These are phyloP conservation scores for Russula griseocarnosa DNA, from an alignment of 768 basidiomycete genomes.

Conservation along the genomic window DNA sequence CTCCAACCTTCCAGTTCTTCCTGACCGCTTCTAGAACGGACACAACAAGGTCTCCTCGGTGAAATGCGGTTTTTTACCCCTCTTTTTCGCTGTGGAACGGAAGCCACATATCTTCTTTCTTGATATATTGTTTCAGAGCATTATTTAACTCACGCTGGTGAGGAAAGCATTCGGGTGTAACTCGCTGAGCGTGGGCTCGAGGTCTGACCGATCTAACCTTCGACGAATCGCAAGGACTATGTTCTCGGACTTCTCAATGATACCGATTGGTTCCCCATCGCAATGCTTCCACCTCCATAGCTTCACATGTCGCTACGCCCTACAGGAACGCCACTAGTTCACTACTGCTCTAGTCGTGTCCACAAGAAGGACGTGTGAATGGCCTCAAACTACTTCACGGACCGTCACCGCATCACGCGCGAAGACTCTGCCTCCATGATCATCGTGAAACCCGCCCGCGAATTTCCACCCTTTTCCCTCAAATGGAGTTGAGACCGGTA, in stretches of 20 bases:
- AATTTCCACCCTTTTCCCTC: constrained; percentile 12
- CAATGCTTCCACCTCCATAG: constrained; percentile 7
- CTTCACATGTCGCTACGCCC: background rate
- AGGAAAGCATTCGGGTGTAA: no score
- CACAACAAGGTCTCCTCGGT: constrained; percentile 1
- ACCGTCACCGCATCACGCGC: constrained; percentile 16
- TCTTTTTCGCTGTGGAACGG: background rate
- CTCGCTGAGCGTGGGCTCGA: background rate
- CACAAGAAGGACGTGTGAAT: background rate
- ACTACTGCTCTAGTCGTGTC: background rate
- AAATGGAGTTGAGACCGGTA: background rate
- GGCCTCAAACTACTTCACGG: constrained; percentile 5
- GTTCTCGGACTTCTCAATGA: background rate
- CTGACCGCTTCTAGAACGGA: constrained; percentile 21
- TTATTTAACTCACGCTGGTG: no score
- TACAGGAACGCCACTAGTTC: constrained; percentile 2
- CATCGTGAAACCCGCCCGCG: constrained; percentile 8
- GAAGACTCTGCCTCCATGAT: constrained; percentile 2
- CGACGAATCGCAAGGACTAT: background rate
- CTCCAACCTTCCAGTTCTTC: constrained; percentile 22
- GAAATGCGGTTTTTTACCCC: background rate
- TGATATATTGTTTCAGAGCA: constrained; percentile 12
- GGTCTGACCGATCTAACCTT: background rate
- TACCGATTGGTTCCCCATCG: background rate
- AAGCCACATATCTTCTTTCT: constrained; percentile 18